Percentiles rank a stretch among this genome's conserved stretches.
phyloP scores from a whole-genome alignment of 192 early-diverging fungal genomes.

The Coemansia sp. region DNA sequence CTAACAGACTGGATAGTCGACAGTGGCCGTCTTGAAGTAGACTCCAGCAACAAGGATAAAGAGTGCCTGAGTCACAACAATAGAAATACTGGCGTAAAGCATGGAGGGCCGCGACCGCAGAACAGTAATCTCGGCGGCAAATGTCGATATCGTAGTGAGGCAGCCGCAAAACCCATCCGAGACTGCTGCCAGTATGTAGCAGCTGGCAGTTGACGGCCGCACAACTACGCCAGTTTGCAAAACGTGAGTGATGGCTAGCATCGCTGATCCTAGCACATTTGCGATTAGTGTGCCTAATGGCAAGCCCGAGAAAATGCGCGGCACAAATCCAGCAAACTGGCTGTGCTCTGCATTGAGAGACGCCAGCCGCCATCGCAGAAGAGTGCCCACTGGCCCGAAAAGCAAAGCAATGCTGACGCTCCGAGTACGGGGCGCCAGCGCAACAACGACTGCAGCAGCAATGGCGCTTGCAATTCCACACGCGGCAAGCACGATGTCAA shows the following conservation, averaged over 20 bases:
- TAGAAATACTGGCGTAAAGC: constrained; percentile 28
- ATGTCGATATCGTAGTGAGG: constrained; percentile 71
- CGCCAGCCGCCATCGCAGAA: constrained; percentile 48
- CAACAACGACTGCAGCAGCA: constrained; percentile 25
- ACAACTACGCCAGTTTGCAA: constrained; percentile 44
- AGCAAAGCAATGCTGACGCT: constrained; percentile 44
- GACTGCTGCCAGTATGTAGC: constrained; percentile 48
- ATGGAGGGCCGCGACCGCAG: constrained; percentile 22
- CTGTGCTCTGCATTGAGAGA: constrained; percentile 21
- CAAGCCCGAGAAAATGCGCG: not conserved
- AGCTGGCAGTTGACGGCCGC: constrained; percentile 29
- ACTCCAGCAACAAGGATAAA: constrained; percentile 46
- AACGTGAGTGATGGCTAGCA: constrained; percentile 33
- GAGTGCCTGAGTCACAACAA: constrained; percentile 36
- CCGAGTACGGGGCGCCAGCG: constrained; percentile 28
- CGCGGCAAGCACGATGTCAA: constrained; percentile 17
- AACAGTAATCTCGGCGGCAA: constrained; percentile 53
- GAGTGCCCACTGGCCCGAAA: constrained; percentile 38
- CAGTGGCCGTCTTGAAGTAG: constrained; percentile 43
- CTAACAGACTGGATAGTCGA: constrained; percentile 22
- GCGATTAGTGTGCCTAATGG: constrained; percentile 54
- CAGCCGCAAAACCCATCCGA: constrained; percentile 69
- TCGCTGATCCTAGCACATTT: constrained; percentile 35
- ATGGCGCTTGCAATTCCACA: constrained; percentile 6
- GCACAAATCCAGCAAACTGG: not conserved